Conservation (phyloP, 441 rosid species). For the Biscutella laevigata region DNA sequence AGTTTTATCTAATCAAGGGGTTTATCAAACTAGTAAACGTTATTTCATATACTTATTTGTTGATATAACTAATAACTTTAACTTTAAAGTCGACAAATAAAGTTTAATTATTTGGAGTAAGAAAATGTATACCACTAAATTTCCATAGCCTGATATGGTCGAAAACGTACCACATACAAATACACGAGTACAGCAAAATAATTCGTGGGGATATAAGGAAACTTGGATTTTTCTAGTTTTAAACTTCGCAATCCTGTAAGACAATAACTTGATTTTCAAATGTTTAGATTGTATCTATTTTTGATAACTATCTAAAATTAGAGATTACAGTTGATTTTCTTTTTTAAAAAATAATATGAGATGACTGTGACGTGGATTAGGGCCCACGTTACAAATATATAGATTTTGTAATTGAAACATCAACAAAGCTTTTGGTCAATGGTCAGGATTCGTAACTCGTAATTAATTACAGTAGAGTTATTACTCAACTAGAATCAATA, state of each 20-base stretch:
- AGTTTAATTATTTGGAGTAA: too few relatives aligned
- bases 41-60: too few relatives aligned
- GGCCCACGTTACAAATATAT: conserved; percentile 9
- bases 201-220: conserved; percentile 10
- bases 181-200: conserved; percentile 3
- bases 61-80: too few relatives aligned
- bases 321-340: not conserved
- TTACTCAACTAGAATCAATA: conserved; percentile 1
- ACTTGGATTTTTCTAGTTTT: conserved; percentile 1
- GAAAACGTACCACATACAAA: conserved; percentile 5
- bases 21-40: too few relatives aligned
- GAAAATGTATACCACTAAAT: not conserved
- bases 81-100: too few relatives aligned
- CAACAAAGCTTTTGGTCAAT: conserved; percentile 22
- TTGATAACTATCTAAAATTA: not conserved
- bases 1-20: too few relatives aligned
- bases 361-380: conserved; percentile 5
- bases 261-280: conserved; percentile 8
- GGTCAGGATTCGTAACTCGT: conserved; percentile 19
- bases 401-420: conserved; percentile 22
- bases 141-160: conserved; percentile 5
- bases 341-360: not conserved
- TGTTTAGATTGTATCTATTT: not conserved
- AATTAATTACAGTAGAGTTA: conserved; percentile 16
- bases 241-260: not conserved